Base-by-base conservation (phyloP, 805 yeast species). In the Monosporozyma unispora region DNA sequence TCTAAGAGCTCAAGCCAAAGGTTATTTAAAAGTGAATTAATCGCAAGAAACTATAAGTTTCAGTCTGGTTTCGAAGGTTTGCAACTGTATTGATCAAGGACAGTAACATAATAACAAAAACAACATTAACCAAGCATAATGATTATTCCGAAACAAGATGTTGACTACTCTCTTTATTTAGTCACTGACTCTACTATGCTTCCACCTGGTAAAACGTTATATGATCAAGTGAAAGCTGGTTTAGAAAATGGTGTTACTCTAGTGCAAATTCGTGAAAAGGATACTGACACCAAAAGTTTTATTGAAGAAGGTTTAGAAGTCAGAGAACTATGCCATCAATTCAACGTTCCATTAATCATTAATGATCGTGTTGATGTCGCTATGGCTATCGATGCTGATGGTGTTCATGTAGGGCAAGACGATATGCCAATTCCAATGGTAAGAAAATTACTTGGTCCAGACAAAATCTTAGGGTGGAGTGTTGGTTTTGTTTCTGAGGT, bases 371-470 rank as follows among this genome's bases (percentile, higher is more conserved):
- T 87, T 2, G 97, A 89, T 61, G 87, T 90, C 11, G 96, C 96
- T 0, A 68, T 90, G 42, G 96, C 96, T 0, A 74, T 87, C 49
- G 93, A 78, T 56, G 95, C 95, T 2, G 96, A 87, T 54, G 96
- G 96, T 33, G 83, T 90, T 8, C 97, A 89, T 69, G 87, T 89
- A 19, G 97, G 97, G 0, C 96, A 89, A 64, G 89, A 82, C 48
- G 97, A 89, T 61, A 86, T 89, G 87, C 70, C 72, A 3, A 66
- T 67, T 7, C 56, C 57, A 1, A 57, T 74, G 37, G 93, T 79
- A 1, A 67, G 96, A 35, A 60, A 70, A 57, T 59, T 87, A 29
- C 65, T 88, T 11, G 96, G 96, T 0, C 78, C 82, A 0, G 74
- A 78, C 49, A 87, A 84, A 67, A 81, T 89, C 51, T 62, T 89